These are phyloP conservation scores for Ogataea nonfermentans DNA, from an alignment of 805 yeast genomes.

Conservation along the genomic window DNA sequence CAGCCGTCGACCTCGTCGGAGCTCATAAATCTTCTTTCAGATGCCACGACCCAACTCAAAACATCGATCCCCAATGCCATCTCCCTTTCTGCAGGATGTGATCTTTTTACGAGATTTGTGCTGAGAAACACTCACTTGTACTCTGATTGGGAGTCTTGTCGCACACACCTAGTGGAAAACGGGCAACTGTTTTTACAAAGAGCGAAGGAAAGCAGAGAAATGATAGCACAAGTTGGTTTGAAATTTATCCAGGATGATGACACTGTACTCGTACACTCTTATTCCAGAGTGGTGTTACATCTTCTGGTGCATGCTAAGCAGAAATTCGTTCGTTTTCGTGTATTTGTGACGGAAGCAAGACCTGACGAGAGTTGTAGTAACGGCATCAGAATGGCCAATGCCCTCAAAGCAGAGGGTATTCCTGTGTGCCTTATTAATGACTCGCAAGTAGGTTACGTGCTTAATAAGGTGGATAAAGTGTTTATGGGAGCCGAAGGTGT, in stretches of 20 bases:
- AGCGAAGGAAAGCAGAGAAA: slow-evolving; percentile 85
- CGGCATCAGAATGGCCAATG: slow-evolving; percentile 73
- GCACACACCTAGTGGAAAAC: slow-evolving; percentile 83
- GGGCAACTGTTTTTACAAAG: slow-evolving; percentile 89
- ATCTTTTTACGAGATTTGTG: slow-evolving; percentile 90
- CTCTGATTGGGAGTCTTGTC: slow-evolving; percentile 94
- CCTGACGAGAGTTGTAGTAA: slow-evolving; percentile 74
- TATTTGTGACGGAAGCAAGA: slow-evolving; percentile 89
- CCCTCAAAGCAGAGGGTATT: slow-evolving; percentile 66
- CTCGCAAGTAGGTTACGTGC: slow-evolving; percentile 88
- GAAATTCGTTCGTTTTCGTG: slow-evolving; percentile 80
- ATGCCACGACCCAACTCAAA: slow-evolving; percentile 74
- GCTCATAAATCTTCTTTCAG: slow-evolving; percentile 74
- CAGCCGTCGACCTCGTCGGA: slow-evolving; percentile 95
- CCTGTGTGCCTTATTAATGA: slow-evolving; percentile 90
- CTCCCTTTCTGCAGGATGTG: slow-evolving; percentile 96
- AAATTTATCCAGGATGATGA: slow-evolving; percentile 94
- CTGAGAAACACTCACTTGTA: slow-evolving; percentile 81
- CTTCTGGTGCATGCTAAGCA: slow-evolving; percentile 73
- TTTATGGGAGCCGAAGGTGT: slow-evolving; percentile 99
- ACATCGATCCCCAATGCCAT: slow-evolving; percentile 84
- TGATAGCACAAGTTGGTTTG: slow-evolving; percentile 82
- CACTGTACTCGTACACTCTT: slow-evolving; percentile 83
- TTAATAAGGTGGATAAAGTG: slow-evolving; percentile 88
- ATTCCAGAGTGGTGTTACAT: slow-evolving; percentile 83